These are phyloP conservation scores for Tulasnella sp. DNA, from an alignment of 768 basidiomycete species.

Conservation along the genomic window DNA sequence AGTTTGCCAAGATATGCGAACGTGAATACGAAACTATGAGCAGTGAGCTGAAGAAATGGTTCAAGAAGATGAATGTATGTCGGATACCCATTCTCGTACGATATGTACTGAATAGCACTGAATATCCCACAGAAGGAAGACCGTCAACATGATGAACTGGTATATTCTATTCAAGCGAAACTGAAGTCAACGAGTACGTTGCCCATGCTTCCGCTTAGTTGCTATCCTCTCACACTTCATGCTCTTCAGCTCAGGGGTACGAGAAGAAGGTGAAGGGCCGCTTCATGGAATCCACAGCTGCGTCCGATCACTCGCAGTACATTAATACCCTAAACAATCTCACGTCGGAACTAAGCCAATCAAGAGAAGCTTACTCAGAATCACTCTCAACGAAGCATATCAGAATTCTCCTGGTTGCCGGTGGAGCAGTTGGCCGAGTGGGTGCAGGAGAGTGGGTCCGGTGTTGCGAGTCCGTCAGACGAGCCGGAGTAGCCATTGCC, in stretches of 20 bases:
- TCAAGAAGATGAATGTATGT: slow-evolving; percentile 72
- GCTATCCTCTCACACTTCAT: background rate
- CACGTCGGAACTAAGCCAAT: slow-evolving; percentile 71
- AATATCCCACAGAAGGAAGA: slow-evolving; percentile 60
- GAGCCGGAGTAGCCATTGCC: slow-evolving; percentile 58
- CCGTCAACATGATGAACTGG: slow-evolving; percentile 63
- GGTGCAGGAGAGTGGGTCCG: slow-evolving; percentile 74
- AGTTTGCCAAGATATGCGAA: slow-evolving; percentile 65
- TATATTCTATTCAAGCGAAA: slow-evolving; percentile 56
- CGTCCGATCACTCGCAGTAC: slow-evolving; percentile 60
- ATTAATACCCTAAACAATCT: slow-evolving; percentile 62
- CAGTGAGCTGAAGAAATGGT: slow-evolving; percentile 73
- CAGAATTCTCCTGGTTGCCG: slow-evolving; percentile 50
- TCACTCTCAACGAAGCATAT: slow-evolving; percentile 55
- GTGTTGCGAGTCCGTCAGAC: slow-evolving; percentile 61
- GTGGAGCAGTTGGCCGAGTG: slow-evolving; percentile 57
- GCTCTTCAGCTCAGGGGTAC: slow-evolving; percentile 50
- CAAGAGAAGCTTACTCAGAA: slow-evolving; percentile 56
- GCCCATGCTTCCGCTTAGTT: background rate
- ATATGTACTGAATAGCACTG: background rate
- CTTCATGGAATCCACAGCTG: slow-evolving; percentile 51
- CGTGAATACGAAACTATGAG: slow-evolving; percentile 62
- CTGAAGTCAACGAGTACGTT: slow-evolving; percentile 66
- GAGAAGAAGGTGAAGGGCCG: slow-evolving; percentile 78
- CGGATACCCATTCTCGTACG: background rate